Conservation (phyloP, 768 basidiomycete species). For the Botryobasidium botryosum region DNA sequence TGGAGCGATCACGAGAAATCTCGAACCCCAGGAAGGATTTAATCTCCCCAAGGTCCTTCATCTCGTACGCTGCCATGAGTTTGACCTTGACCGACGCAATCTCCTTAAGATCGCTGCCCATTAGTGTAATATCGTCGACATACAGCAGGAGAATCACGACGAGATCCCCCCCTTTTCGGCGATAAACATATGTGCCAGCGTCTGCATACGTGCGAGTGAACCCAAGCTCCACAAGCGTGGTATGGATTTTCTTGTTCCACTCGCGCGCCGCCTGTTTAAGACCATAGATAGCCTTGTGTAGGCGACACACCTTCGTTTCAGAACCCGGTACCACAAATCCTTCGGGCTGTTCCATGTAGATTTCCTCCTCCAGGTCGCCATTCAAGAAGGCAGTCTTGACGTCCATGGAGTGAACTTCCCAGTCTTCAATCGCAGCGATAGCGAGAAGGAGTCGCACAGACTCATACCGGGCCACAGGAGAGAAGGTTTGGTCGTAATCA, state of each 20-base stretch:
- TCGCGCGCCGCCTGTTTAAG: conserved; percentile 2
- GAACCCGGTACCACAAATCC: no score
- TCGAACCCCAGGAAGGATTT: not conserved
- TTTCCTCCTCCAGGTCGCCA: conserved; percentile 18
- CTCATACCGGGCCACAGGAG: conserved; percentile 17
- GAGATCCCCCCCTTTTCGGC: no score
- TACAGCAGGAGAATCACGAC: conserved; percentile 17
- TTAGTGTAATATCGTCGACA: conserved; percentile 22
- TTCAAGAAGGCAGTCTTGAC: conserved; percentile 29
- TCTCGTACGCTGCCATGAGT: not conserved
- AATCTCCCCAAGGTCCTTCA: not conserved
- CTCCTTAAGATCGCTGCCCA: conserved; percentile 1
- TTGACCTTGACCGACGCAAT: not conserved
- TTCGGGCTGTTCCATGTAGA: conserved; percentile 14
- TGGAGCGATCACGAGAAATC: not conserved
- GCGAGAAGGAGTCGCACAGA: conserved; percentile 20
- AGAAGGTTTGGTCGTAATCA: conserved; percentile 14
- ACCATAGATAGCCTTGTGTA: conserved; percentile 13
- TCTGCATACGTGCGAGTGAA: conserved; percentile 6
- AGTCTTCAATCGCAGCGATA: conserved; percentile 21
- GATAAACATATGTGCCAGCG: conserved; percentile 14
- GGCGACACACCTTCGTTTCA: conserved; percentile 10
- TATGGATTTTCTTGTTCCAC: conserved; percentile 14
- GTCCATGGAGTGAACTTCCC: conserved; percentile 27
- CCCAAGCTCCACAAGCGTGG: conserved; percentile 3